A percentile compares a stretch with the other conserved stretches of the same genome.
phyloP scores from a whole-genome alignment of 2,329 filamentous ascomycete species.

The Monilinia fructicola region DNA sequence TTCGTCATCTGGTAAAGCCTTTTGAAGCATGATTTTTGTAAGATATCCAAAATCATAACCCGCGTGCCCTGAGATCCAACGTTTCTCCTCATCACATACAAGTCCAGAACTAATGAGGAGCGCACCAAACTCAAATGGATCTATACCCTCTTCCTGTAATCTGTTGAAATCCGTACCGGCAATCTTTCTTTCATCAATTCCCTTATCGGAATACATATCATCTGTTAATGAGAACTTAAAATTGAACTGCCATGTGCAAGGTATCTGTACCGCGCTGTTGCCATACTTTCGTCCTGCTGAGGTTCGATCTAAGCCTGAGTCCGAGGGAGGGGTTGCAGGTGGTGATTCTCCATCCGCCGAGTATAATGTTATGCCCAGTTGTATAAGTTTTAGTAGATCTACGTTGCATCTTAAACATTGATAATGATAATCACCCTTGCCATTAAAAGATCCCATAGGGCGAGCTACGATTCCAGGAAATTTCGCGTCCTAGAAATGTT shows the following conservation, averaged over 20 bases:
- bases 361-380: constrained; percentile 92
- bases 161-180: constrained; percentile 89
- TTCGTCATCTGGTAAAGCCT: constrained; percentile 83
- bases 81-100: constrained; percentile 81
- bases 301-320: constrained; percentile 46
- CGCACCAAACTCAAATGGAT: constrained; percentile 83
- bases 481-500: constrained; percentile 75
- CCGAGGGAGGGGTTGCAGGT: constrained; percentile 56
- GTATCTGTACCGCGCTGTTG: constrained; percentile 55
- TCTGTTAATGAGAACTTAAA: constrained; percentile 93
- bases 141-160: constrained; percentile 85
- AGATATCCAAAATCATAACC: constrained; percentile 98
- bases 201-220: constrained; percentile 97
- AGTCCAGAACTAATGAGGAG: constrained; percentile 89
- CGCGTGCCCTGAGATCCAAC: constrained; percentile 97
- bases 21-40: constrained; percentile 86
- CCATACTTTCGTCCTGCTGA: constrained; percentile 46
- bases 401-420: constrained; percentile 97
- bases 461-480: constrained; percentile 97
- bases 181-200: constrained; percentile 84
- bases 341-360: constrained; percentile 86
- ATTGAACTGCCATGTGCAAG: constrained; percentile 98
- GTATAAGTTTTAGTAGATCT: constrained; percentile 95
- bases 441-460: constrained; percentile 90
- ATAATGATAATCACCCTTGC: constrained; percentile 97